Evolutionary conservation across 2,329 filamentous ascomycete genomes (phyloP).

Genomic region (Arthrobotrys megalospora): DNA sequence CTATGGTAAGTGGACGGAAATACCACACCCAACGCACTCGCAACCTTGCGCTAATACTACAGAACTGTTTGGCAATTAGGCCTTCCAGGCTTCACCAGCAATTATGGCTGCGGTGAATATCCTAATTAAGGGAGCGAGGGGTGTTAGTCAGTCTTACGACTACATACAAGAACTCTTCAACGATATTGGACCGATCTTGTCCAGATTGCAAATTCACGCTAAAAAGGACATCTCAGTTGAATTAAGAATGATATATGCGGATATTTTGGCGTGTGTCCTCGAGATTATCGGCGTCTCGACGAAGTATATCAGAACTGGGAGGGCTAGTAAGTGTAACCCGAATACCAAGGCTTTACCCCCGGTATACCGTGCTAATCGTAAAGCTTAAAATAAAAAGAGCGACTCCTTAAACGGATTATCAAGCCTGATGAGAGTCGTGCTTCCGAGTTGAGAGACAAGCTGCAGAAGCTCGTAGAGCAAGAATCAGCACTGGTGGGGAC

Average conservation of each 20-base stretch:
- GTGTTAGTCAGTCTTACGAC: constrained; percentile 38
- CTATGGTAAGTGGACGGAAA: not conserved
- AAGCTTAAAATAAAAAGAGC: not conserved
- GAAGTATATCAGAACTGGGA: constrained; percentile 16
- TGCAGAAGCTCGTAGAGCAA: constrained; percentile 4
- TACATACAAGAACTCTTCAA: constrained; percentile 37
- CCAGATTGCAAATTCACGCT: constrained; percentile 17
- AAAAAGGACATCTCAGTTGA: not conserved
- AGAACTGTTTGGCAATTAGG: not conserved
- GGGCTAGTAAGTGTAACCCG: constrained; percentile 8
- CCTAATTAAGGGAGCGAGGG: constrained; percentile 22
- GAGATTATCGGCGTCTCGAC: constrained; percentile 44
- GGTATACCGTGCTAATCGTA: not conserved
- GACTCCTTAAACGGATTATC: constrained; percentile 2
- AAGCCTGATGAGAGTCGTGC: constrained; percentile 8
- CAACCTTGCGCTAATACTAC: not conserved
- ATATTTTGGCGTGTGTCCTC: constrained; percentile 31
- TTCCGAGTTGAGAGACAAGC: not conserved
- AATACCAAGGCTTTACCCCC: not conserved
- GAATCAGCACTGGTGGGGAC: constrained; percentile 21
- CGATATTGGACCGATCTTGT: constrained; percentile 24
- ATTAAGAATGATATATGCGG: not conserved
- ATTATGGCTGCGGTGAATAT: constrained; percentile 23
- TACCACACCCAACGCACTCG: constrained; percentile 1
- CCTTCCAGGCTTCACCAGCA: constrained; percentile 19